Conservation (phyloP, 306 rosid species). For the Fagus crenata region DNA sequence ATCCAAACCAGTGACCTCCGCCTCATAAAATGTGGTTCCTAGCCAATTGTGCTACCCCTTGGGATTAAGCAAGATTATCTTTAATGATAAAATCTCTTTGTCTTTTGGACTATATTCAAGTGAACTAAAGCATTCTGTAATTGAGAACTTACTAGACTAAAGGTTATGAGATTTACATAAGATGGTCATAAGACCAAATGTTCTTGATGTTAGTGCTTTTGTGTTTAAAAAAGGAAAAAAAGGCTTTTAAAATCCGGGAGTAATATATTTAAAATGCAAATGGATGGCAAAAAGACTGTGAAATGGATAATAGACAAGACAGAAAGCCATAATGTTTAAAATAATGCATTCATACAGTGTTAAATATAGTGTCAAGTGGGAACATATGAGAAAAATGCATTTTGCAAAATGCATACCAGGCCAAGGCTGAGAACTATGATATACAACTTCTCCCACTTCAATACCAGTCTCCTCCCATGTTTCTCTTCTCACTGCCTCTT, state of each 20-base stretch:
- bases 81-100: not conserved
- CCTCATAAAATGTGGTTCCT: too few relatives aligned
- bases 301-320: not conserved
- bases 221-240: not conserved
- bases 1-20: too few relatives aligned
- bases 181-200: not conserved
- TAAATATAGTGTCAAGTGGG: not conserved
- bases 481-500: slow-evolving; percentile 96
- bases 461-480: slow-evolving; percentile 97
- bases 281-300: not conserved
- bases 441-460: slow-evolving; percentile 88
- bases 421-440: slow-evolving; percentile 98
- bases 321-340: not conserved
- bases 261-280: not conserved
- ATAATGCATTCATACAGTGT: not conserved
- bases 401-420: slow-evolving; percentile 58
- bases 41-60: too few relatives aligned
- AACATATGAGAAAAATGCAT: not conserved
- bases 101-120: not conserved
- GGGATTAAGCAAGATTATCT: not conserved
- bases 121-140: not conserved
- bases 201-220: not conserved
- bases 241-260: not conserved
- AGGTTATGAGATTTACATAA: not conserved
- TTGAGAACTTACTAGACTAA: not conserved